Evolutionary conservation across 257 asterid genomes (phyloP), one percentile per base, ranked within the genome.

Genomic region (Nicotiana otophora): DNA sequence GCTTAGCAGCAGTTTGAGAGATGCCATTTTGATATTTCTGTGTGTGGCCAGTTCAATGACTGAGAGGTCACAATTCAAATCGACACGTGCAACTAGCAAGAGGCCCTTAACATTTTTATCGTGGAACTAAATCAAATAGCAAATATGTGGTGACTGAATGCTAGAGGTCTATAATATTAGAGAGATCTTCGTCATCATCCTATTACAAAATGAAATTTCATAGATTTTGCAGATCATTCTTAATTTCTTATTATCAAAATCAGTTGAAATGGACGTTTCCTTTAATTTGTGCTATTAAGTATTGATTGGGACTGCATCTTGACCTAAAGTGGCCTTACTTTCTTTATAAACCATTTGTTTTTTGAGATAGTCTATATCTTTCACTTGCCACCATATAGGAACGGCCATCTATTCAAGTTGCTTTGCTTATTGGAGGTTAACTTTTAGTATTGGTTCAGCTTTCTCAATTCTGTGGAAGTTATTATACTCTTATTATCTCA

Each of bases 371-470:
- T 39, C n/a, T 69, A 20, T 69, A 69, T 69, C 78, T 69, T 69
- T 69, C 57, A 12, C 1, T 39, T 69, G 23, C 23, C 12, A 69
- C 78, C 58, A 68, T 39, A 19, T 68, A 34, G 26, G 57, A 70
- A 70, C 11, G 30, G 33, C 8, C 76, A 68, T 68, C 58, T 16
- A 39, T 39, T 69, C 57, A 69, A 9, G 78, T n/a, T 69, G 57
- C 78, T 39, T n/a, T 69, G 30, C 16, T 39, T 69, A 69, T 69
- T 69, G 78, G 77, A 19, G 77, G 77, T 69, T 31, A 69, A 39
- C 51, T 69, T 39, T 69, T 69, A 39, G 10, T n/a, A n/a, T 69
- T 69, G 57, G 78, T n/a, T 2, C 57, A 39, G 23, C 78, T 39
- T 39, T 69, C 33, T 69, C n/a, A 10, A n/a, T 69, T 69, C 1